Percentiles rank a stretch among this genome's conserved stretches.
Conservation (phyloP, 768 basidiomycete genomes). For the Suillus spraguei region DNA sequence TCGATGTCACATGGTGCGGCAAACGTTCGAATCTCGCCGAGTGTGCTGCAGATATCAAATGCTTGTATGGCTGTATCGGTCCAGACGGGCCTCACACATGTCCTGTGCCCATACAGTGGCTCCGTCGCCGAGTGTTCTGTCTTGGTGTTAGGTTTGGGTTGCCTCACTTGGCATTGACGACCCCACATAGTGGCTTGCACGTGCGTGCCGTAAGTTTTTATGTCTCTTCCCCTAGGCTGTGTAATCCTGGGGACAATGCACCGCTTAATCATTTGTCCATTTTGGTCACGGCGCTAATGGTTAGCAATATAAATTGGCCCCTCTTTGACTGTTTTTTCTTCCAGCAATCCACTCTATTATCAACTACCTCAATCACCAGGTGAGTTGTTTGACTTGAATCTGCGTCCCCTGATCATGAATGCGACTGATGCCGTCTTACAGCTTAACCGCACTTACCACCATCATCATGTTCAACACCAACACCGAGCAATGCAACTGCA, state of each 20-base stretch:
- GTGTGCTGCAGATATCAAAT: not conserved
- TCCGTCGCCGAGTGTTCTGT: not conserved
- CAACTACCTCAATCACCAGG: not conserved
- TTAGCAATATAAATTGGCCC: not conserved
- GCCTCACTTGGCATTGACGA: not conserved
- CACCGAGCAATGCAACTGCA: slow-evolving; percentile 8
- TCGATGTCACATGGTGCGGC: not conserved
- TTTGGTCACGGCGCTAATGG: not conserved
- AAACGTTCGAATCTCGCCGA: not conserved
- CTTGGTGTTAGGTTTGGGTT: not conserved
- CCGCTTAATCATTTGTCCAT: not conserved
- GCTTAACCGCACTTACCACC: not conserved
- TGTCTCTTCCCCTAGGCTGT: not conserved
- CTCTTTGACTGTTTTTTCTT: not conserved
- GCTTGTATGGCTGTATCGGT: not conserved
- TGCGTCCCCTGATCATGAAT: not conserved
- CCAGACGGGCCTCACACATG: not conserved
- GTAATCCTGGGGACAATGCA: not conserved
- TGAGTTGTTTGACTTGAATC: not conserved
- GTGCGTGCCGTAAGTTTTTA: not conserved
- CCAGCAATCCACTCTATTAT: not conserved
- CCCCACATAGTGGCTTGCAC: not conserved
- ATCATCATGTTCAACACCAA: slow-evolving; percentile 1
- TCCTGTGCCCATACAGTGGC: not conserved
- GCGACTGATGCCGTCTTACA: not conserved